Evolutionary conservation across 257 asterid species (phyloP).

Genomic region (Lycium barbarum): DNA sequence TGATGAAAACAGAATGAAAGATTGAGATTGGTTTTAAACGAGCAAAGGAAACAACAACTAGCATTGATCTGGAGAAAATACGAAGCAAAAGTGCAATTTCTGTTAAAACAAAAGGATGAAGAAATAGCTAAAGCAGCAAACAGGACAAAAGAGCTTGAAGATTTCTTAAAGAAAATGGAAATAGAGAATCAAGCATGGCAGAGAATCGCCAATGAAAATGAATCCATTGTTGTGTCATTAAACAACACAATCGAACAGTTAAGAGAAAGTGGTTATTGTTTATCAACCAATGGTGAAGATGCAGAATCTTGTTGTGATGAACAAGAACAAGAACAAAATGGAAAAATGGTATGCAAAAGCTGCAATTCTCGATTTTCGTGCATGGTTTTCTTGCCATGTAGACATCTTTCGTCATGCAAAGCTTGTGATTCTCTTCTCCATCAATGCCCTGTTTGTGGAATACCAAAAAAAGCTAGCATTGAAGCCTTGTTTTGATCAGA

Average conservation of each 20-base stretch:
- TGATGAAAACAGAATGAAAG: slow-evolving; percentile 61
- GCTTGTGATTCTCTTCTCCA: slow-evolving; percentile 61
- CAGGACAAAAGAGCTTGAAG: slow-evolving; percentile 57
- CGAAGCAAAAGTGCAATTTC: slow-evolving; percentile 52
- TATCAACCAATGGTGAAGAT: slow-evolving; percentile 47
- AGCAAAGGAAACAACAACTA: slow-evolving; percentile 54
- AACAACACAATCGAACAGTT: slow-evolving; percentile 59
- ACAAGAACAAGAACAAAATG: slow-evolving; percentile 12
- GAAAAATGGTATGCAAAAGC: slow-evolving; percentile 56
- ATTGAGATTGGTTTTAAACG: slow-evolving; percentile 59
- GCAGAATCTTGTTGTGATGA: slow-evolving; percentile 66
- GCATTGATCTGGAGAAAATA: slow-evolving; percentile 43
- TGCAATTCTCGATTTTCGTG: slow-evolving; percentile 58
- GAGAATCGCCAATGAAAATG: slow-evolving; percentile 58
- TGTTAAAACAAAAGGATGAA: slow-evolving; percentile 65
- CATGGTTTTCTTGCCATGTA: slow-evolving; percentile 74
- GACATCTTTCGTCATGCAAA: slow-evolving; percentile 77
- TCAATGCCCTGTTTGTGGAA: slow-evolving; percentile 75
- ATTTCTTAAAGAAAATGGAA: slow-evolving; percentile 47
- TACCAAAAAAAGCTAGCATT: slow-evolving; percentile 59
- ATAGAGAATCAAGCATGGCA: slow-evolving; percentile 67
- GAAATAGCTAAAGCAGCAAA: slow-evolving; percentile 52
- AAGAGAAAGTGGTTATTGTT: slow-evolving; percentile 41
- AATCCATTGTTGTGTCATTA: slow-evolving; percentile 52
- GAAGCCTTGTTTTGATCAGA: slow-evolving; percentile 53